These are phyloP conservation scores for Castanopsis chinensis DNA, from an alignment of 306 rosid genomes.

Conservation along the genomic window DNA sequence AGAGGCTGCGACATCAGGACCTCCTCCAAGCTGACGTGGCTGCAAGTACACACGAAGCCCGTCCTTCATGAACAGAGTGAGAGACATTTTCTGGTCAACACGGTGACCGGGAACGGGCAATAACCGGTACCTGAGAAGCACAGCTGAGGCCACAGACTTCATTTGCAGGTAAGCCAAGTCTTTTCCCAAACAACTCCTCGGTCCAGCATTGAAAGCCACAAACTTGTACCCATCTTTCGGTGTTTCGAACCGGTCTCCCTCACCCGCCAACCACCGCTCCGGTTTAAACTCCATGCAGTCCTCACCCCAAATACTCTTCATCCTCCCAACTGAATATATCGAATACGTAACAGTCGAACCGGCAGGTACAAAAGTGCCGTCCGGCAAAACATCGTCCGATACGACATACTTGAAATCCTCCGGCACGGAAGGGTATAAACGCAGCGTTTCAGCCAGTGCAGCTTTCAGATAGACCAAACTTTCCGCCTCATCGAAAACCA, in stretches of 20 bases:
- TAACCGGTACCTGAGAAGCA: slow-evolving; percentile 74
- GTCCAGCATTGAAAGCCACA: slow-evolving; percentile 91
- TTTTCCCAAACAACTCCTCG: slow-evolving; percentile 92
- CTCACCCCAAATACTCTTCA: slow-evolving; percentile 93
- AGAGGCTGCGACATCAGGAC: slow-evolving; percentile 4
- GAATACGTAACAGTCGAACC: slow-evolving; percentile 97
- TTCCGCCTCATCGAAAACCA: slow-evolving; percentile 79
- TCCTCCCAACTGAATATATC: slow-evolving; percentile 80
- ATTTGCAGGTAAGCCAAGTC: slow-evolving; percentile 94
- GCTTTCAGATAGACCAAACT: slow-evolving; percentile 73
- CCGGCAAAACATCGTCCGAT: slow-evolving; percentile 74
- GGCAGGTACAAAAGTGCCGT: slow-evolving; percentile 73
- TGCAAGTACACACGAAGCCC: slow-evolving; percentile 68
- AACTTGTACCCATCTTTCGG: slow-evolving; percentile 72
- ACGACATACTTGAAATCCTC: slow-evolving; percentile 73
- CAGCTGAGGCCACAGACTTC: slow-evolving; percentile 91
- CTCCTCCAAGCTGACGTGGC: slow-evolving; percentile 57
- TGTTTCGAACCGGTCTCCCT: slow-evolving; percentile 70
- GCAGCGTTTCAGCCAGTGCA: slow-evolving; percentile 74
- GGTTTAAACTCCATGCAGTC: slow-evolving; percentile 92
- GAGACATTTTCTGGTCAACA: slow-evolving; percentile 91
- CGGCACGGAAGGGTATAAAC: slow-evolving; percentile 89
- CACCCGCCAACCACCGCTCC: slow-evolving; percentile 71
- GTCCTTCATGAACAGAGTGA: slow-evolving; percentile 80
- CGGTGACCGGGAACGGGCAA: slow-evolving; percentile 70